Evolutionary conservation across 2,329 filamentous ascomycete species (phyloP).

Genomic region (Fusarium begoniae): DNA sequence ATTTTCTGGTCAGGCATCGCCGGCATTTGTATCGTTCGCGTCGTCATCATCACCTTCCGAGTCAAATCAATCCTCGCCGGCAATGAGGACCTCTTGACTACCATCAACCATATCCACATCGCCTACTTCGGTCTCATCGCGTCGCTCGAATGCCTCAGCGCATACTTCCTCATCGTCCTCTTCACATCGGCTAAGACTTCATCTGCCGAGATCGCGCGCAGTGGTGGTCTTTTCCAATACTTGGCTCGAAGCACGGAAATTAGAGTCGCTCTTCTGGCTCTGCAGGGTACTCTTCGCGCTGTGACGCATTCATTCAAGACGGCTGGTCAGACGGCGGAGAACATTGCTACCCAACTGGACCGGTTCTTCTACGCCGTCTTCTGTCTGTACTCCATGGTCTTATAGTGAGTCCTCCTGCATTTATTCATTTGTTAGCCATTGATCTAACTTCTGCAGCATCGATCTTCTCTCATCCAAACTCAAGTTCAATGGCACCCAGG

Average conservation of each 20-base stretch:
- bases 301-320: slow-evolving; percentile 52
- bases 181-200: slow-evolving; percentile 45
- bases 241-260: slow-evolving; percentile 51
- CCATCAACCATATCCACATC: slow-evolving; percentile 52
- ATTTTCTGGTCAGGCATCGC: slow-evolving; percentile 67
- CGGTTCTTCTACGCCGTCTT: slow-evolving; percentile 53
- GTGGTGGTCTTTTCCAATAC: slow-evolving; percentile 49
- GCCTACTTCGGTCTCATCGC: slow-evolving; percentile 53
- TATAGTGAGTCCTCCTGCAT: slow-evolving; percentile 45
- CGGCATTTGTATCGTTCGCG: slow-evolving; percentile 59
- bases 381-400: slow-evolving; percentile 51
- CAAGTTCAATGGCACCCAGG: slow-evolving; percentile 25
- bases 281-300: slow-evolving; percentile 49
- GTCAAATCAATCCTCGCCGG: slow-evolving; percentile 42
- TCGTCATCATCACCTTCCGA: slow-evolving; percentile 49
- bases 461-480: slow-evolving; percentile 48
- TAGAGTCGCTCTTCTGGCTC: slow-evolving; percentile 48
- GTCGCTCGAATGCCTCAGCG: slow-evolving; percentile 49
- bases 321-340: slow-evolving; percentile 48
- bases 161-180: slow-evolving; percentile 49
- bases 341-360: slow-evolving; percentile 50
- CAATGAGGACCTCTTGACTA: slow-evolving; percentile 33
- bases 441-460: slow-evolving; percentile 28
- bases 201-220: slow-evolving; percentile 37
- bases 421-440: fast-evolving